Base-by-base conservation (phyloP, 768 basidiomycete species). In the Lentinula sp. region DNA sequence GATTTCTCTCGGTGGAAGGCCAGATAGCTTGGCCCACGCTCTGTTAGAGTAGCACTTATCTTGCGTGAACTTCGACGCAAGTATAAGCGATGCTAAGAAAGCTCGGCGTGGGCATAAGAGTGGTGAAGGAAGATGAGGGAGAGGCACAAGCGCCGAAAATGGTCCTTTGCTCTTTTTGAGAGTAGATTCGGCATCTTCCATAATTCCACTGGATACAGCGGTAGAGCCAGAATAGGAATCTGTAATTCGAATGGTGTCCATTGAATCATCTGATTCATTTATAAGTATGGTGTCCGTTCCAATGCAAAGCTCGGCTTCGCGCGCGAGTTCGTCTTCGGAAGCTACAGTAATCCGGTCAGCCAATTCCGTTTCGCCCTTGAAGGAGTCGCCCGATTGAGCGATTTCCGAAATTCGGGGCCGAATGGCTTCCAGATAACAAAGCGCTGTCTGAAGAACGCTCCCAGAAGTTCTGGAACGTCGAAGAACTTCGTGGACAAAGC, bases 21-120 rank as follows among this genome's bases (percentile, higher is more conserved):
- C 93, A n/a, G 90, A 91, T 6, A 98, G 81, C 68, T 95, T 94
- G 1, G 91, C 90, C 95, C 95, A 97, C 16, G 95, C 94, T 32
- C 86, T 85, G 71, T 97, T 96, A 13, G 92, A 94, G 67, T 95
- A 97, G 46, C 91, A 93, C 55, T 91, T 87, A 68, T 98, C 95
- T 75, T 95, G 93, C 63, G 90, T 85, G 70, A 95, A 95, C 67
- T 98, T 98, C 15, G 90, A 89, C 0, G 95, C 95, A 56, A 93
- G 79, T 60, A 98, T 93, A 45, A 98, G 77, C 0, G 91, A 86
- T 0, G 93, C 93, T 8, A 97, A 79, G 73, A 98, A 97, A 0
- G 93, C 85, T 28, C 95, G 83, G 32, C 95, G 85, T 2, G 95
- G 93, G 68, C 95, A 96, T 45, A 93, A 80, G 32, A 97, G 81